Evolutionary conservation across 2,329 filamentous ascomycete genomes (phyloP), one percentile per base, ranked within the genome.

Genomic region (Dryadomyces quercus-mongolicae): DNA sequence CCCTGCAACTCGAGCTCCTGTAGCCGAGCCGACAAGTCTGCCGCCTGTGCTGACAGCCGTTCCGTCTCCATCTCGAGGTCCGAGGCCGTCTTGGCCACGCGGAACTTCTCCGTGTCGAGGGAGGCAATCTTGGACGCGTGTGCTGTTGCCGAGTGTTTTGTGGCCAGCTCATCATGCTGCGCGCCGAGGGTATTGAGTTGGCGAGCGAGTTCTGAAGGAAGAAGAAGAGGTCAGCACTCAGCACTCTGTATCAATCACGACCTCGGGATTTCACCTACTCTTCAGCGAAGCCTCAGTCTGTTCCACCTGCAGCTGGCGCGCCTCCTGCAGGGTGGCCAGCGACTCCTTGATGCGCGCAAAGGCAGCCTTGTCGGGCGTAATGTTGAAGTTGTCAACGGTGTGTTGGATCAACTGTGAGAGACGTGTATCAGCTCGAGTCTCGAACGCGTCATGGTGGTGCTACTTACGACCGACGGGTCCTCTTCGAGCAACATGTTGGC

Each of bases 61-160:
- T 97, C 92, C n/a, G 87, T 86, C 71, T 98, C 93, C 65, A 92
- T 90, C 72, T 96, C 91, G 7, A 93, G 75, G 66, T 97, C 92
- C 1, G 81, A 85, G 0, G 88, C 89, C 16, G 87, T 82, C 70
- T 97, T 97, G n/a, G 92, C 92, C 55, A 89, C 85, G 61, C 90
- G 85, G 71, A 97, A 97, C 66, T 96, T 96, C 62, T 91, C 84
- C 1, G 89, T 95, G 70, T 97, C 92, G 57, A 96, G 83, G 44
- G 85, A 80, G 20, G 93, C 78, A 58, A 97, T 95, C 65, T 88
- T 82, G 40, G 82, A 83, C 6, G 91, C 89, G 71, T 97, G 92
- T 56, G 81, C 82, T 6, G 84, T 78, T 0, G 87, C 81, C 59
- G 89, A 88, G 73, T 95, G 88, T 3, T 84, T 74, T 1, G 82